phyloP scores from a whole-genome alignment of 495 filamentous ascomycete species.

The Ramalina intermedia region DNA sequence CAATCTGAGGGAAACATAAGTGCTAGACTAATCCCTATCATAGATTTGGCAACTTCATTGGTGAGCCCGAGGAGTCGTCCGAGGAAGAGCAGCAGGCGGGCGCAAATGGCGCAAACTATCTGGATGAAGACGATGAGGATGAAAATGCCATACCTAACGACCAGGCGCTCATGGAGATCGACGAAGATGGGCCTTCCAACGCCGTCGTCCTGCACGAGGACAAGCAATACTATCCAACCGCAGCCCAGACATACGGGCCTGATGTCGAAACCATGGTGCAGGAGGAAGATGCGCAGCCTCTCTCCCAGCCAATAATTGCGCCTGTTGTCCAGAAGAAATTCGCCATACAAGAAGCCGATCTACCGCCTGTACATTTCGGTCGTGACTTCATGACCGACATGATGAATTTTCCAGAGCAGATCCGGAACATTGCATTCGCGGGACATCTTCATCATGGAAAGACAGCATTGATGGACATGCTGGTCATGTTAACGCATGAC shows the following conservation, averaged over 20 bases:
- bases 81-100: slow-evolving; percentile 60
- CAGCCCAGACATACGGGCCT: slow-evolving; percentile 82
- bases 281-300: slow-evolving; percentile 89
- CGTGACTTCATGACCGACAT: slow-evolving; percentile 90
- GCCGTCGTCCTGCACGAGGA: slow-evolving; percentile 95
- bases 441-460: slow-evolving; percentile 96
- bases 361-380: slow-evolving; percentile 76
- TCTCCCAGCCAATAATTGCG: slow-evolving; percentile 85
- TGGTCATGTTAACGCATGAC: slow-evolving; percentile 88
- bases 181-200: slow-evolving; percentile 91
- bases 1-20: not conserved
- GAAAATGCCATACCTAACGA: slow-evolving; percentile 37
- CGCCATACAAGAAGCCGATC: slow-evolving; percentile 76
- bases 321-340: slow-evolving; percentile 93
- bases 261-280: slow-evolving; percentile 93
- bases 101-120: slow-evolving; percentile 60
- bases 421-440: slow-evolving; percentile 78
- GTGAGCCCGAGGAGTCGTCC: slow-evolving; percentile 78
- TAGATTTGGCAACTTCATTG: slow-evolving; percentile 93
- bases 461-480: slow-evolving; percentile 96
- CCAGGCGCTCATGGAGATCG: slow-evolving; percentile 88
- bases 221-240: slow-evolving; percentile 97
- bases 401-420: slow-evolving; percentile 89
- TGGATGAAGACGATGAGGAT: slow-evolving; percentile 59
- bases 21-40: slow-evolving; percentile 7